Percentiles rank a stretch among this genome's conserved stretches.
Evolutionary conservation across 805 yeast species (phyloP).

Genomic region (Candida methanosorbosa): DNA sequence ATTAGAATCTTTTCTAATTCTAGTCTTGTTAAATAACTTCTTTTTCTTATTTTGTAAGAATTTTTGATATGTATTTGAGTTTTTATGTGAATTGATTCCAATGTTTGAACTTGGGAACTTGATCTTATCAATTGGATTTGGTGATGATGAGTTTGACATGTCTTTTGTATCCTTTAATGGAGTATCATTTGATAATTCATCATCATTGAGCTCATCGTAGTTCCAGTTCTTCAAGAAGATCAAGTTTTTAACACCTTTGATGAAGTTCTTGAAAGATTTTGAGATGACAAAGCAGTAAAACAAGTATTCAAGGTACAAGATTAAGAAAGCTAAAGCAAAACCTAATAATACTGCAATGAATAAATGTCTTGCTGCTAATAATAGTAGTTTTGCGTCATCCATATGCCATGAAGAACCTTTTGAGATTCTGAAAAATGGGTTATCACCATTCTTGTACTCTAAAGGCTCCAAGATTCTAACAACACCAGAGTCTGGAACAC

Average conservation of each 20-base stretch:
- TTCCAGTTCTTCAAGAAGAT: conserved; percentile 14
- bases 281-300: conserved; percentile 27
- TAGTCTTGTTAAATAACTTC: conserved; percentile 16
- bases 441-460: conserved; percentile 55
- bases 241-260: conserved; percentile 14
- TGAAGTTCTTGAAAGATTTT: conserved; percentile 11
- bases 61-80: not conserved
- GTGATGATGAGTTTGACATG: too few relatives aligned
- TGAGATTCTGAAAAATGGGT: conserved; percentile 64
- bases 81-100: not conserved
- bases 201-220: conserved; percentile 6
- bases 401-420: conserved; percentile 91
- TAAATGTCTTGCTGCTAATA: conserved; percentile 67
- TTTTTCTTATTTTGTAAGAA: conserved; percentile 1
- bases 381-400: conserved; percentile 76
- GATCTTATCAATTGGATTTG: too few relatives aligned
- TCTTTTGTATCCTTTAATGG: not conserved
- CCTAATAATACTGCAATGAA: conserved; percentile 65
- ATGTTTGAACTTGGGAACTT: not conserved
- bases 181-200: not conserved
- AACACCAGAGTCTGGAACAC: conserved; percentile 54
- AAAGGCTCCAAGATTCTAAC: conserved; percentile 64
- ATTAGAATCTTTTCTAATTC: conserved; percentile 49
- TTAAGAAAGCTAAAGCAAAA: conserved; percentile 41
- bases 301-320: conserved; percentile 39